Percentiles rank a stretch among this genome's conserved stretches.
These are phyloP conservation scores for Eucalyptus erythrocorys DNA, from an alignment of 345 rosid genomes.

Conservation along the genomic window DNA sequence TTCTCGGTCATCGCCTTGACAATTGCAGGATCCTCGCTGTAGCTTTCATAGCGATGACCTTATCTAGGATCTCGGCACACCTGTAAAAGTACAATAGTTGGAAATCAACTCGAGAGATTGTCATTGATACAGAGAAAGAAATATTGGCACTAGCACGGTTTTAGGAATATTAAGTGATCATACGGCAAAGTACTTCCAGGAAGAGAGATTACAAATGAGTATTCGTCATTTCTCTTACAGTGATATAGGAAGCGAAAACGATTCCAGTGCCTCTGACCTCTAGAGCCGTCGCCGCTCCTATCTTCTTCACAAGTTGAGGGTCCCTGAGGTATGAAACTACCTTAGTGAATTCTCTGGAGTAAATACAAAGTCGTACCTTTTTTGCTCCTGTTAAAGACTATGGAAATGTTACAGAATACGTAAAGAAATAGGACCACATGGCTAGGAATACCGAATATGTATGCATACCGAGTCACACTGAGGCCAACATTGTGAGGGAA, in stretches of 20 bases:
- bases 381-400: neutral
- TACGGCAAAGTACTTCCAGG: neutral
- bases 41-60: constrained; percentile 54
- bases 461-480: constrained; percentile 40
- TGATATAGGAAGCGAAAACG: constrained; percentile 69
- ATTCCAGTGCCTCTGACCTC: constrained; percentile 88
- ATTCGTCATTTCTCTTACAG: constrained; percentile 12
- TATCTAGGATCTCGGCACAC: constrained; percentile 65
- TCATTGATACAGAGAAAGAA: neutral
- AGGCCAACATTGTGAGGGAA: constrained; percentile 87
- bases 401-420: neutral
- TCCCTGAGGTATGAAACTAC: constrained; percentile 21
- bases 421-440: neutral
- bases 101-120: neutral
- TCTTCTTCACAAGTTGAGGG: constrained; percentile 55
- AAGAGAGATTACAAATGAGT: neutral
- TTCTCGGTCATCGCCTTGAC: constrained; percentile 47
- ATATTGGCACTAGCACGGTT: neutral
- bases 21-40: constrained; percentile 44
- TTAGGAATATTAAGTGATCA: neutral
- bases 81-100: neutral
- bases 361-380: neutral
- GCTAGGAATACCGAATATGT: neutral
- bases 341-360: neutral
- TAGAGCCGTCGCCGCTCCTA: constrained; percentile 75